Evolutionary conservation across 192 early-diverging fungal genomes (phyloP).

Genomic region (Mortierella claussenii): DNA sequence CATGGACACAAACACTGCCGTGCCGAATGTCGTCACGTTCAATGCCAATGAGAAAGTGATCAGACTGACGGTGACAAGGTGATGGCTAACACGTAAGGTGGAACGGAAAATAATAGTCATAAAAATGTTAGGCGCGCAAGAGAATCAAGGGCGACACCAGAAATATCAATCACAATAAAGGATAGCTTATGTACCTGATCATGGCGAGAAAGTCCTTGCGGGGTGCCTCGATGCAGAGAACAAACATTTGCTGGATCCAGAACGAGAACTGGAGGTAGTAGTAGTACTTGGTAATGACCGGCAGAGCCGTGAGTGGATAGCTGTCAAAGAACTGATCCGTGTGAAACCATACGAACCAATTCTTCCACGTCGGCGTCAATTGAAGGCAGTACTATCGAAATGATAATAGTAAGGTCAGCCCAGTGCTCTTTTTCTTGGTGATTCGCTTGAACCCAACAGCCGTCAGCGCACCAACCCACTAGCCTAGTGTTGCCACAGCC

Average conservation of each 20-base stretch:
- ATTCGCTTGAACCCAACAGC: too few relatives aligned
- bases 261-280: conserved; percentile 80
- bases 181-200: too few relatives aligned
- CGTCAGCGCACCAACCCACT: too few relatives aligned
- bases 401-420: too few relatives aligned
- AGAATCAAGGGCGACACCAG: too few relatives aligned
- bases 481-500: too few relatives aligned
- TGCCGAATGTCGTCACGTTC: conserved; percentile 81
- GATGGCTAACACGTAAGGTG: conserved; percentile 60
- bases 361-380: conserved; percentile 46
- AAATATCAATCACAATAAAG: too few relatives aligned
- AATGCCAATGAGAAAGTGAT: conserved; percentile 73
- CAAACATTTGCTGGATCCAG: conserved; percentile 85
- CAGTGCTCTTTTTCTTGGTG: too few relatives aligned
- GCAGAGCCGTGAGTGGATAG: conserved; percentile 72
- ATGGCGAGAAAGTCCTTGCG: conserved; percentile 80
- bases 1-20: conserved; percentile 80
- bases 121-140: too few relatives aligned
- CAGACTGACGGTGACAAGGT: conserved; percentile 77
- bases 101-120: background rate
- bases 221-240: conserved; percentile 74
- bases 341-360: conserved; percentile 68
- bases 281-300: conserved; percentile 73
- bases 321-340: conserved; percentile 72
- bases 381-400: conserved; percentile 46